Evolutionary conservation across 2,329 filamentous ascomycete genomes (phyloP).

Genomic region (Eurotiales sp.): DNA sequence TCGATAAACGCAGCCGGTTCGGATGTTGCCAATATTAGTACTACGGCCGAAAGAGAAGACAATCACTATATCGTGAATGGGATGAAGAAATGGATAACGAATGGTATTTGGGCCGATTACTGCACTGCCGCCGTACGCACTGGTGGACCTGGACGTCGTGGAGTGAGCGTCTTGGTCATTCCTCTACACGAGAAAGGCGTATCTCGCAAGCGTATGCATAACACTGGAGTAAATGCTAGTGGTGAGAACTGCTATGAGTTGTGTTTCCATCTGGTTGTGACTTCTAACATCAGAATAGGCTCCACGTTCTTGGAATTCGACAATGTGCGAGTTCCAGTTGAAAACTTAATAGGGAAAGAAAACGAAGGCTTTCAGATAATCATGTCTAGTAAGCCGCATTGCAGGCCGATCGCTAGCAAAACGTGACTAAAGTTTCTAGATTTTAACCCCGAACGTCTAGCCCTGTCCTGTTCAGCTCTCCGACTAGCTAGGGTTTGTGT

Average conservation of each 20-base stretch:
- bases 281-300: conserved; percentile 23
- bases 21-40: conserved; percentile 62
- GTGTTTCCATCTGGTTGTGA: neutral
- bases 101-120: conserved; percentile 58
- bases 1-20: conserved; percentile 47
- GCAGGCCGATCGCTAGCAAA: neutral
- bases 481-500: conserved; percentile 60
- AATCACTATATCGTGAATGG: conserved; percentile 61
- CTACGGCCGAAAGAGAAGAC: conserved; percentile 53
- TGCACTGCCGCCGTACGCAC: conserved; percentile 62
- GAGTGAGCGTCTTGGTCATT: conserved; percentile 58
- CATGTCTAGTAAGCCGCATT: conserved; percentile 55
- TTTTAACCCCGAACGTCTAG: conserved; percentile 72
- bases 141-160: conserved; percentile 50
- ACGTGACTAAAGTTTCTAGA: conserved; percentile 32
- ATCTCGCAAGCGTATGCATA: conserved; percentile 48
- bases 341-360: conserved; percentile 66
- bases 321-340: conserved; percentile 65
- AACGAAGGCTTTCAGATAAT: conserved; percentile 68
- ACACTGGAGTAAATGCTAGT: conserved; percentile 64
- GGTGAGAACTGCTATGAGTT: conserved; percentile 34
- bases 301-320: conserved; percentile 66
- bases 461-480: conserved; percentile 61
- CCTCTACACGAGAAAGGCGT: conserved; percentile 51
- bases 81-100: conserved; percentile 67